phyloP scores from a whole-genome alignment of 331 rosid genomes.

The Malus hybrid region DNA sequence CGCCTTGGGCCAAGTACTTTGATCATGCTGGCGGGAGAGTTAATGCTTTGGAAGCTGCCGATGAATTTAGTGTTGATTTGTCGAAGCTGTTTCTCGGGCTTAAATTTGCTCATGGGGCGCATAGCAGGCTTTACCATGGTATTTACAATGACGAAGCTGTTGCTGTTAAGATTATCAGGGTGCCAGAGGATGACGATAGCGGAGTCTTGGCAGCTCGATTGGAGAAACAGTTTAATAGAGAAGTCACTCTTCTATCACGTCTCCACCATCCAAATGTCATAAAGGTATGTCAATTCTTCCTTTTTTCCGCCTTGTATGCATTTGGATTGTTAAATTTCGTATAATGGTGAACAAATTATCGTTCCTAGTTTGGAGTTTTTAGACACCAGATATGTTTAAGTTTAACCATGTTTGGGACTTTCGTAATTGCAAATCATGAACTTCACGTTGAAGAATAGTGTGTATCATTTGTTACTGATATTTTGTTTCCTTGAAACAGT shows the following conservation, averaged over 20 bases:
- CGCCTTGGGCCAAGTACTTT: slow-evolving; percentile 57
- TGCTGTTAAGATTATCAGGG: slow-evolving; percentile 76
- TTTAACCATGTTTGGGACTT: neutral
- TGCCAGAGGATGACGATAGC: slow-evolving; percentile 73
- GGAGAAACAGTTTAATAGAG: slow-evolving; percentile 72
- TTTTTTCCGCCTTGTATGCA: neutral
- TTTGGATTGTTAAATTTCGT: neutral
- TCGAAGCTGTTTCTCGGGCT: slow-evolving; percentile 71
- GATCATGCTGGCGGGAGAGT: slow-evolving; percentile 69
- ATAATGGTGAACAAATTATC: neutral
- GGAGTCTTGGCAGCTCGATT: slow-evolving; percentile 52
- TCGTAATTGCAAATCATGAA: neutral
- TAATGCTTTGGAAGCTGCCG: slow-evolving; percentile 61
- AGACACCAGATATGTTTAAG: neutral
- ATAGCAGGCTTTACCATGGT: slow-evolving; percentile 91
- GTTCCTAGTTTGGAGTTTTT: neutral
- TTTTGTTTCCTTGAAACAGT: slow-evolving; percentile 39
- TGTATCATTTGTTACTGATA: slow-evolving; percentile 6
- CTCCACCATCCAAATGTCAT: slow-evolving; percentile 71
- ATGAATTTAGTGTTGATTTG: slow-evolving; percentile 71
- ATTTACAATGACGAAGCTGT: slow-evolving; percentile 62
- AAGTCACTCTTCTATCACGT: slow-evolving; percentile 70
- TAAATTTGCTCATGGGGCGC: slow-evolving; percentile 94
- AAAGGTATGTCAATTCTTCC: slow-evolving; percentile 44
- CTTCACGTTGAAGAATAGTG: neutral